Conservation (phyloP, 352 stramenopile genomes). For the Globisporangium viniferum region DNA sequence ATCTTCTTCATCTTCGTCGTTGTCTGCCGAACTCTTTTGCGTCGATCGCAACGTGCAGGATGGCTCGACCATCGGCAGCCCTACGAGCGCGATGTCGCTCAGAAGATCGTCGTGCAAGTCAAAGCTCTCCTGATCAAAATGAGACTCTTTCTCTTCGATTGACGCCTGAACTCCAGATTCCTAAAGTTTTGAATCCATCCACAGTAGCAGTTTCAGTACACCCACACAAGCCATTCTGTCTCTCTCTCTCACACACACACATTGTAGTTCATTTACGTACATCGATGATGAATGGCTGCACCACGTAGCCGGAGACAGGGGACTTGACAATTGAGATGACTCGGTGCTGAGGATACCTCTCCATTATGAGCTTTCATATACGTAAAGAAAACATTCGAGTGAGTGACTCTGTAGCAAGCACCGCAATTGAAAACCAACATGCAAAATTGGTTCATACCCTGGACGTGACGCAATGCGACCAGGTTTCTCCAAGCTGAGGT, state of each 20-base stretch:
- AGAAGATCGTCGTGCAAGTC: constrained; percentile 54
- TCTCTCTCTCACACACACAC: neutral
- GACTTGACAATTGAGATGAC: constrained; percentile 67
- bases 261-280: constrained; percentile 21
- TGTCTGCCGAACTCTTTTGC: constrained; percentile 42
- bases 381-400: neutral
- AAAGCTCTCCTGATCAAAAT: constrained; percentile 31
- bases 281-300: constrained; percentile 65
- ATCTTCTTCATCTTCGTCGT: constrained; percentile 18
- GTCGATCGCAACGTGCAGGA: constrained; percentile 52
- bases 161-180: constrained; percentile 39
- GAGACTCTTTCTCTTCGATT: constrained; percentile 20
- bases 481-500: constrained; percentile 58
- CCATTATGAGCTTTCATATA: constrained; percentile 49
- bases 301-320: constrained; percentile 42
- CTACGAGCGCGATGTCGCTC: constrained; percentile 38
- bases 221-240: neutral
- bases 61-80: constrained; percentile 38
- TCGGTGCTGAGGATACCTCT: constrained; percentile 45
- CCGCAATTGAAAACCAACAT: neutral
- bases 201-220: neutral
- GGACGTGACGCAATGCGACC: constrained; percentile 68
- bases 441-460: constrained; percentile 24
- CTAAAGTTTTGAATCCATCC: constrained; percentile 13
- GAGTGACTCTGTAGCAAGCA: constrained; percentile 6